Conservation (phyloP, 495 filamentous ascomycete genomes). For the Podospora sp. region DNA sequence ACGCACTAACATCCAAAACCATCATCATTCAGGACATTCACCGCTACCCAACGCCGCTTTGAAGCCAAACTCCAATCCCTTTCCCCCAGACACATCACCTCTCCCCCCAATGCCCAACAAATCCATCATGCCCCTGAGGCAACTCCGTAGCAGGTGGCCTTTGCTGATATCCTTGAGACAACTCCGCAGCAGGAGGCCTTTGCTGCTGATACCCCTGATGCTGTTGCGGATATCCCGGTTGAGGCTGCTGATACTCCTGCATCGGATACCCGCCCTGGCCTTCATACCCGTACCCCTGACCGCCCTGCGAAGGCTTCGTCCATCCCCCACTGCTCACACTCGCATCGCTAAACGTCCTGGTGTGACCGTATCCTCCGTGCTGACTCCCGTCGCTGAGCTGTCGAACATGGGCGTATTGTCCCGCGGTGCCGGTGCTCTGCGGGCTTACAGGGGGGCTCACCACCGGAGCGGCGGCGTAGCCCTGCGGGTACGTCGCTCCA, state of each 20-base stretch:
- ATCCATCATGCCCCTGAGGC: background rate
- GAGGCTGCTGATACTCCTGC: background rate
- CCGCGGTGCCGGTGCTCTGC: background rate
- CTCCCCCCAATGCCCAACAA: background rate
- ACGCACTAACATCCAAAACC: too few species aligned
- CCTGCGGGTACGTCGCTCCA: background rate
- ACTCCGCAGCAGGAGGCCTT: background rate
- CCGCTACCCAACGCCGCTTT: background rate
- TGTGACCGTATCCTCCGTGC: background rate
- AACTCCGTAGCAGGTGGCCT: background rate
- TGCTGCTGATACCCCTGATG: constrained; percentile 1
- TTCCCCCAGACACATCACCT: background rate
- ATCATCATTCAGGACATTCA: too few species aligned
- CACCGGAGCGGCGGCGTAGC: background rate
- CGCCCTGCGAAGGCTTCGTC: background rate
- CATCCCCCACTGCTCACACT: background rate
- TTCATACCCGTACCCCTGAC: background rate
- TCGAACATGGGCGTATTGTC: background rate
- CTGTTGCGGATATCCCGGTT: background rate
- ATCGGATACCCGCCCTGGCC: background rate
- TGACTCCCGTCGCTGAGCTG: background rate
- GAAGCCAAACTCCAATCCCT: background rate
- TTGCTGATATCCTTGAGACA: background rate
- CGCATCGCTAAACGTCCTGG: constrained; percentile 3
- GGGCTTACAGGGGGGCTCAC: background rate